These are phyloP conservation scores for Fusarium concolor DNA, from an alignment of 2,329 filamentous ascomycete genomes.

Conservation along the genomic window DNA sequence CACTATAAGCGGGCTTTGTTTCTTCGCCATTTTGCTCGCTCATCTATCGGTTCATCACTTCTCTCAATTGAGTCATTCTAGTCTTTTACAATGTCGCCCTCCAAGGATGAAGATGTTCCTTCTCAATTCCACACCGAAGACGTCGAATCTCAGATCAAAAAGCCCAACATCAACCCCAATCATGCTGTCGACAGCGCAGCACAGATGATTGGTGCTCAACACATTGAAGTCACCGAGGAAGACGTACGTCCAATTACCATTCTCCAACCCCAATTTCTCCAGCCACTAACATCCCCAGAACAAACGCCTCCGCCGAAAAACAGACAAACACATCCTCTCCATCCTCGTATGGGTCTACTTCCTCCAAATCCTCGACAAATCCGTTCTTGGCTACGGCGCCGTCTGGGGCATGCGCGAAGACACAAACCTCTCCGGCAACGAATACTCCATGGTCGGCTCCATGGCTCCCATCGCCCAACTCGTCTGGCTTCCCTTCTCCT, in stretches of 20 bases:
- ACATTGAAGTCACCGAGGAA: constrained; percentile 34
- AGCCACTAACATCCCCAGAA: constrained; percentile 6
- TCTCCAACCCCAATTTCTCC: too few relatives aligned
- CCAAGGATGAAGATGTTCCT: constrained; percentile 13
- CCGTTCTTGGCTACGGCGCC: constrained; percentile 67
- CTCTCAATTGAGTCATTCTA: background rate
- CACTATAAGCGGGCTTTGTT: background rate
- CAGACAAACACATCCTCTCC: constrained; percentile 67
- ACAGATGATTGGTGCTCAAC: constrained; percentile 30
- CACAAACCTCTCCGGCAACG: constrained; percentile 61
- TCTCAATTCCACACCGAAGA: constrained; percentile 21
- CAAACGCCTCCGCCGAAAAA: constrained; percentile 67
- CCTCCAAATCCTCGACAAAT: constrained; percentile 69
- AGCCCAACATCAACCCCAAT: background rate
- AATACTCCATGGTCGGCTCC: constrained; percentile 69
- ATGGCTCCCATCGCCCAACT: constrained; percentile 70
- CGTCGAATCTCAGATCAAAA: constrained; percentile 10
- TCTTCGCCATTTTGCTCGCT: background rate
- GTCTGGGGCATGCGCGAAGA: constrained; percentile 65
- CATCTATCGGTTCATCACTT: too few relatives aligned
- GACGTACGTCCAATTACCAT: constrained; percentile 8
- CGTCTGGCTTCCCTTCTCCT: constrained; percentile 70
- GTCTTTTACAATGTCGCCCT: constrained; percentile 3
- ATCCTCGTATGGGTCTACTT: constrained; percentile 70
- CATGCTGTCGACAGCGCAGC: constrained; percentile 22